Evolutionary conservation across 768 basidiomycete species (phyloP).

Genomic region (Tephrocybe sp.): DNA sequence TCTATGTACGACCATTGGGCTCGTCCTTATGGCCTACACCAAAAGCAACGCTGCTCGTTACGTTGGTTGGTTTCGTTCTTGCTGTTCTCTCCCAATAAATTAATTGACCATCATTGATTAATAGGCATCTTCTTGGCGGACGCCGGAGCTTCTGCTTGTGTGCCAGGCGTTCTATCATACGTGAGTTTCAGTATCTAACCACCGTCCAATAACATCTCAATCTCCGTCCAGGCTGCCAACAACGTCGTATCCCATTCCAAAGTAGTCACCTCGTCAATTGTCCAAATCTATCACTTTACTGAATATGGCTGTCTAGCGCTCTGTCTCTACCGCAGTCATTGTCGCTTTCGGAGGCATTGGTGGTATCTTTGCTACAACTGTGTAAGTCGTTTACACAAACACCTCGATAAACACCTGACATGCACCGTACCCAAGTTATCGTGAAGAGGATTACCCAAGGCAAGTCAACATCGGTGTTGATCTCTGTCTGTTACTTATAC

Average conservation of each 20-base stretch:
- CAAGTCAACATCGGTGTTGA: constrained; percentile 4
- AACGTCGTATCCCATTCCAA: constrained; percentile 35
- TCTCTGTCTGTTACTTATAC: neutral
- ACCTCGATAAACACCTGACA: neutral
- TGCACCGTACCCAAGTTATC: constrained; percentile 15
- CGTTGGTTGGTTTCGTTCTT: constrained; percentile 18
- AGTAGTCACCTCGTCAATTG: constrained; percentile 4
- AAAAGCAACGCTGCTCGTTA: constrained; percentile 28
- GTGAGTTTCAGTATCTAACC: constrained; percentile 18
- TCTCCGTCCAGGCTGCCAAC: constrained; percentile 26
- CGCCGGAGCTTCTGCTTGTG: constrained; percentile 31
- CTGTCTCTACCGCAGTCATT: constrained; percentile 35
- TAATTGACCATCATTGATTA: neutral
- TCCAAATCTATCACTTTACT: neutral
- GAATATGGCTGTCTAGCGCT: constrained; percentile 19
- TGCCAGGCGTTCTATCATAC: constrained; percentile 37
- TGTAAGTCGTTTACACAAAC: constrained; percentile 16
- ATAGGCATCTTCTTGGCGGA: constrained; percentile 30
- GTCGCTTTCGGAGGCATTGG: constrained; percentile 35
- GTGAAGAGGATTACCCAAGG: constrained; percentile 32
- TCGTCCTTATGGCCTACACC: constrained; percentile 28
- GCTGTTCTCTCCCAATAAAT: neutral
- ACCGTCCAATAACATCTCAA: neutral
- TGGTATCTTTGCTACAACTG: constrained; percentile 36
- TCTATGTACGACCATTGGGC: constrained; percentile 29